A percentile compares a stretch with the other conserved stretches of the same genome.
phyloP scores from a whole-genome alignment of 2,329 filamentous ascomycete genomes.

The Colletotrichum magnum region DNA sequence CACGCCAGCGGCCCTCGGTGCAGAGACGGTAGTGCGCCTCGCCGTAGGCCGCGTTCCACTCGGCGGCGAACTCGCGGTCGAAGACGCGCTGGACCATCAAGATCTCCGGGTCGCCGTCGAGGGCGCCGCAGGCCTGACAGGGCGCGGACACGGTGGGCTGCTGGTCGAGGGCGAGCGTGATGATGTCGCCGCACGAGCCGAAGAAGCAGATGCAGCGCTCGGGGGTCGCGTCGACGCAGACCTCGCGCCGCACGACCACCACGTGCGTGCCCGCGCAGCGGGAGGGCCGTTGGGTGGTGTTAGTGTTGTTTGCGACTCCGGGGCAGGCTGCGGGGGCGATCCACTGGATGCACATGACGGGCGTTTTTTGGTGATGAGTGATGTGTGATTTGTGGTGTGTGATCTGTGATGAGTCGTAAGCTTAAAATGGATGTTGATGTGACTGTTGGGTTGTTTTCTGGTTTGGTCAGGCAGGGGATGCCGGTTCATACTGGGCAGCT shows the following conservation, averaged over 20 bases:
- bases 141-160: slow-evolving; percentile 18
- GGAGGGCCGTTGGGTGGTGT: neutral
- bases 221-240: slow-evolving; percentile 6
- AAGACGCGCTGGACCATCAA: slow-evolving; percentile 21
- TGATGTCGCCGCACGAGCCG: slow-evolving; percentile 25
- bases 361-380: neutral
- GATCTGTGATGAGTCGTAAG: neutral
- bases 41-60: slow-evolving; percentile 24
- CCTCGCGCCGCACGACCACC: slow-evolving; percentile 21
- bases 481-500: neutral
- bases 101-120: slow-evolving; percentile 25
- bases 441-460: slow-evolving; percentile 1
- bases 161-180: slow-evolving; percentile 6
- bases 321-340: slow-evolving; percentile 30
- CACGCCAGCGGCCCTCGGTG: slow-evolving; percentile 29
- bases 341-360: slow-evolving; percentile 36
- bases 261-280: slow-evolving; percentile 26
- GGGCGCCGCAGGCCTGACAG: slow-evolving; percentile 20
- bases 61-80: slow-evolving; percentile 16
- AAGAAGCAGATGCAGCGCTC: slow-evolving; percentile 32
- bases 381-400: neutral
- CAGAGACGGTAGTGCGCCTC: slow-evolving; percentile 12
- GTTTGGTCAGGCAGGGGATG: neutral
- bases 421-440: neutral
- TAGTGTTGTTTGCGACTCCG: neutral